Evolutionary conservation across 2,329 filamentous ascomycete genomes (phyloP), one percentile per base, ranked within the genome.

Genomic region (Colletotrichum echinochloae): DNA sequence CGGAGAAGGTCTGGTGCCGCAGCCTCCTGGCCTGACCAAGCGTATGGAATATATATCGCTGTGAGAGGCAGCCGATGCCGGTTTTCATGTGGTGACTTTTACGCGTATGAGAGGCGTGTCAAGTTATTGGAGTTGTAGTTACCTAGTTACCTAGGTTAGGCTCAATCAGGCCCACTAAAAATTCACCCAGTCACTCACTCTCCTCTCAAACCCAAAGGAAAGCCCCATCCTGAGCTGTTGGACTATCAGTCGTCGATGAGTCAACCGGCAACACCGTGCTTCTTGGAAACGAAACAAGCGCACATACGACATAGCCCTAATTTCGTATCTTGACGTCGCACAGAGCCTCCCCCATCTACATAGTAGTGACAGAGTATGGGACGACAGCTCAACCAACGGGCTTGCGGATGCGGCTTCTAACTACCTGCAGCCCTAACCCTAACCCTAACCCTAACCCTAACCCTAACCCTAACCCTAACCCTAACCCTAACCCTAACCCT

Each of bases 171-270:
- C 62, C 52, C 62, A 39, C 52, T 37, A 44, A 28, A 44, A 35
- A 49, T 49, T 28, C 52, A 9, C 28, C 46, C 18, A 33, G 39
- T 51, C 30, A 48, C 11, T 59, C 52, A 26, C n/a, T 51, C 48
- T 11, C 37, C n/a, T 30, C 20, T 35, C 37, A 44, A 54, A 49
- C 37, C 26, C 26, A 48, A 49, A 49, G 28, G 26, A 28, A 18
- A 23, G 14, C n/a, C 52, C 46, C 46, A 14, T 46, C 26, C 46
- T 60, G 30, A 60, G 28, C n/a, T 28, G 44, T 39, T n/a, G 28
- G 26, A 51, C 46, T 7, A n/a, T 44, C 18, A 20, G 14, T 37
- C 63, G 55, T 28, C 44, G 54, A 26, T 66, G 46, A 61, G 44
- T 60, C 63, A 52, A 20, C 20, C n/a, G n/a, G n/a, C n/a, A n/a